Conservation (phyloP, 2,329 filamentous ascomycete genomes). For the Colletotrichum horii region DNA sequence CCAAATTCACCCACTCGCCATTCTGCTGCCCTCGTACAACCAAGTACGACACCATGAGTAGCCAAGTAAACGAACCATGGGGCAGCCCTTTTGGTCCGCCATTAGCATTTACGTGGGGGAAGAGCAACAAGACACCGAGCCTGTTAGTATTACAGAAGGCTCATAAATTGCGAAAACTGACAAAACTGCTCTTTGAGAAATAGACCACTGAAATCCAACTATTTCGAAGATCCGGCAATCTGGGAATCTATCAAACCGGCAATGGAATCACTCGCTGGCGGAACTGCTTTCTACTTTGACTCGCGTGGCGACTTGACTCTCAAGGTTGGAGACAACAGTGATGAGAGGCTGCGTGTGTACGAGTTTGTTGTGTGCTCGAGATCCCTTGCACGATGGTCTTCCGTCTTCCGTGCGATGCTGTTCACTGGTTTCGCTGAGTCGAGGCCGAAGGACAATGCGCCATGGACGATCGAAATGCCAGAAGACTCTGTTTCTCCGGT, state of each 20-base stretch:
- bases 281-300: not conserved
- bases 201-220: not conserved
- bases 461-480: not conserved
- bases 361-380: not conserved
- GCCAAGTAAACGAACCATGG: not conserved
- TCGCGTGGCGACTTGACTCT: not conserved
- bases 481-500: not conserved
- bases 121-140: not conserved
- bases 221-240: not conserved
- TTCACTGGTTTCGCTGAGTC: not conserved
- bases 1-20: rapidly evolving
- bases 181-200: not conserved
- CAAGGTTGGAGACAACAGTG: not conserved
- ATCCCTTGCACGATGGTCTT: not conserved
- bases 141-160: not conserved
- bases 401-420: not conserved
- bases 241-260: not conserved
- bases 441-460: rapidly evolving
- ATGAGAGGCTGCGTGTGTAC: not conserved
- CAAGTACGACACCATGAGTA: not conserved
- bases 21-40: not conserved
- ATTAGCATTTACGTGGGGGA: not conserved
- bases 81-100: rapidly evolving
- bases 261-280: not conserved
- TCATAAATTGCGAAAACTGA: not conserved